Evolutionary conservation across 2,329 filamentous ascomycete genomes (phyloP).

Genomic region (Fusarium avenaceum): DNA sequence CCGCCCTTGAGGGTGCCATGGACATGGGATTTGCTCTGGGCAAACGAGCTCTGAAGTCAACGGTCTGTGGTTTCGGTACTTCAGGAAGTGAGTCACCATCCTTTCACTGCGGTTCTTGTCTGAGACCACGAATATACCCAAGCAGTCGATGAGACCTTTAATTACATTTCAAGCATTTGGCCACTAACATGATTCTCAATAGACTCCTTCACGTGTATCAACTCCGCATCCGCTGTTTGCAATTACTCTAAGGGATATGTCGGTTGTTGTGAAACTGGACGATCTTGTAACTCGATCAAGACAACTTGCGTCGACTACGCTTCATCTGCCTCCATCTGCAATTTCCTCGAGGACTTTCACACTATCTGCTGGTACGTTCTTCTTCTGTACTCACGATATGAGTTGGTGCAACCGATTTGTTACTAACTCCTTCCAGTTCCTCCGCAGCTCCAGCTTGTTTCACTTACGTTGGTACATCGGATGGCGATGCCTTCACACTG

Average conservation of each 20-base stretch:
- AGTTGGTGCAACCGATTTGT: not conserved
- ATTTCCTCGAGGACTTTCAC: slow-evolving; percentile 50
- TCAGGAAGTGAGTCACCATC: slow-evolving; percentile 49
- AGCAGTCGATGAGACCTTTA: not conserved
- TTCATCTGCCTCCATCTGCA: slow-evolving; percentile 44
- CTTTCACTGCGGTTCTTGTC: not conserved
- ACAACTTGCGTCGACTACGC: slow-evolving; percentile 53
- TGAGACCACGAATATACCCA: not conserved
- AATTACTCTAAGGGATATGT: slow-evolving; percentile 46
- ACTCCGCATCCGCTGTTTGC: slow-evolving; percentile 46
- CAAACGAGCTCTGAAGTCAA: slow-evolving; percentile 46
- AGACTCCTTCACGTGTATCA: slow-evolving; percentile 51
- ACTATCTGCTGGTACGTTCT: slow-evolving; percentile 55
- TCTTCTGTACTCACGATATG: not conserved
- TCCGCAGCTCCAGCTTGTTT: slow-evolving; percentile 44
- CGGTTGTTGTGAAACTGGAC: slow-evolving; percentile 52
- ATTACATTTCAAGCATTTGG: not conserved
- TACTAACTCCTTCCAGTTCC: slow-evolving; percentile 36
- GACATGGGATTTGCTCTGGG: slow-evolving; percentile 49
- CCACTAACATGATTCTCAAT: slow-evolving; percentile 6
- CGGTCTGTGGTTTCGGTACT: slow-evolving; percentile 52
- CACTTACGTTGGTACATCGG: slow-evolving; percentile 50
- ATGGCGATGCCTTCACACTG: slow-evolving; percentile 41
- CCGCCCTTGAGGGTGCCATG: slow-evolving; percentile 50
- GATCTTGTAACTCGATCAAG: slow-evolving; percentile 50